Evolutionary conservation across 139 green algal genomes (phyloP).

Genomic region (Mesostigma viride): DNA sequence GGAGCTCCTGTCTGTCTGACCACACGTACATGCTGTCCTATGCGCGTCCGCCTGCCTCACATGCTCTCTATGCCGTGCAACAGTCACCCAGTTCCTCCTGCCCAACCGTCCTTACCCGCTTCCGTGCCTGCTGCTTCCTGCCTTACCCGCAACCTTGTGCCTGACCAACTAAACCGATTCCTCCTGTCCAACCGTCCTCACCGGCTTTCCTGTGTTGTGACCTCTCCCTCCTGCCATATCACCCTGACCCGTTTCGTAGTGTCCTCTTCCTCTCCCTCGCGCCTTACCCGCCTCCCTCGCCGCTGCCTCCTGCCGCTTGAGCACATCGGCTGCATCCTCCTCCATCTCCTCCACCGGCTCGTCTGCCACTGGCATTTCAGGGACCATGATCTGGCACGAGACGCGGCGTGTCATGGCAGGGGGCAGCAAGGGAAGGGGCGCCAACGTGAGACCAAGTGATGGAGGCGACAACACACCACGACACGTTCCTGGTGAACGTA

Average conservation of each 20-base stretch:
- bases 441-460: neutral
- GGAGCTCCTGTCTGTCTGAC: no score
- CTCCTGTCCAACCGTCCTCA: neutral
- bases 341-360: constrained; percentile 42
- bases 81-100: no score
- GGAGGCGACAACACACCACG: neutral
- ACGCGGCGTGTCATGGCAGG: neutral
- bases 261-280: no score
- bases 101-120: neutral
- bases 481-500: neutral
- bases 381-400: constrained; percentile 44
- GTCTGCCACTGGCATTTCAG: constrained; percentile 42
- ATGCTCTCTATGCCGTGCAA: no score
- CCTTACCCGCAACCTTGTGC: constrained; percentile 13
- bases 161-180: neutral
- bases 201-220: neutral
- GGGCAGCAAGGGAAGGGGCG: neutral
- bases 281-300: constrained; percentile 42
- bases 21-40: no score
- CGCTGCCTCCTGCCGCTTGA: constrained; percentile 38
- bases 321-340: constrained; percentile 68
- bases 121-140: neutral
- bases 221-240: constrained; percentile 24
- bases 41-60: no score
- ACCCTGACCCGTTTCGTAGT: constrained; percentile 11